These are phyloP conservation scores for Sutorius australiensis DNA, from an alignment of 768 basidiomycete species.

Conservation along the genomic window DNA sequence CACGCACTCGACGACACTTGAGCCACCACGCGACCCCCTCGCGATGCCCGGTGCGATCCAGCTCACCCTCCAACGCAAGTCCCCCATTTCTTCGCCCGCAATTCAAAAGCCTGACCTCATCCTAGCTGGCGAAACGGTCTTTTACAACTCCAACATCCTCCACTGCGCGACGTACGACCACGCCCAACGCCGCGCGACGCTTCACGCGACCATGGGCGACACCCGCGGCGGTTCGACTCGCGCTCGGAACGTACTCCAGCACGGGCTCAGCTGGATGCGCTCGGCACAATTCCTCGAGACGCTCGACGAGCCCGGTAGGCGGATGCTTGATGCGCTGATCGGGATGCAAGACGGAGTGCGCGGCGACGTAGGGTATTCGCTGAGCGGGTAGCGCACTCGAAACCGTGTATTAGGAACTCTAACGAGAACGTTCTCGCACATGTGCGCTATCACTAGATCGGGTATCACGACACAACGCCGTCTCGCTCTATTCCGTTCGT, in stretches of 20 bases:
- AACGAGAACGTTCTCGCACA: not conserved
- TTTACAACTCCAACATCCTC: constrained; percentile 77
- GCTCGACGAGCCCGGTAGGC: constrained; percentile 43
- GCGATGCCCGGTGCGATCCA: constrained; percentile 67
- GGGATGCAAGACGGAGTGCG: constrained; percentile 44
- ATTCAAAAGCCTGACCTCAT: not conserved
- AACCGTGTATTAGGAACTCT: too few relatives aligned
- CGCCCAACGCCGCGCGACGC: constrained; percentile 46
- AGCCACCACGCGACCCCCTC: constrained; percentile 53
- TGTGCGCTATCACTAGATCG: not conserved
- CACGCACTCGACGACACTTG: constrained; percentile 45
- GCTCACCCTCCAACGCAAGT: constrained; percentile 52
- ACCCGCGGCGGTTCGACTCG: constrained; percentile 56
- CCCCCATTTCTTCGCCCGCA: too few relatives aligned
- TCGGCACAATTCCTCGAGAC: constrained; percentile 43
- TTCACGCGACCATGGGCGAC: constrained; percentile 69
- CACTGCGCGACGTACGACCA: constrained; percentile 64
- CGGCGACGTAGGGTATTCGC: constrained; percentile 53
- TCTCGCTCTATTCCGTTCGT: not conserved
- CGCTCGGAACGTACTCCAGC: constrained; percentile 73
- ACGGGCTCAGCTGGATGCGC: constrained; percentile 70
- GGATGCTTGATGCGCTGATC: constrained; percentile 59
- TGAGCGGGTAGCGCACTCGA: constrained; percentile 28
- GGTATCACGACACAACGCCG: constrained; percentile 10
- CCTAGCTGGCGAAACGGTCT: constrained; percentile 66